Evolutionary conservation across 805 yeast species (phyloP).

Genomic region (Saccharomycopsis fermentans): DNA sequence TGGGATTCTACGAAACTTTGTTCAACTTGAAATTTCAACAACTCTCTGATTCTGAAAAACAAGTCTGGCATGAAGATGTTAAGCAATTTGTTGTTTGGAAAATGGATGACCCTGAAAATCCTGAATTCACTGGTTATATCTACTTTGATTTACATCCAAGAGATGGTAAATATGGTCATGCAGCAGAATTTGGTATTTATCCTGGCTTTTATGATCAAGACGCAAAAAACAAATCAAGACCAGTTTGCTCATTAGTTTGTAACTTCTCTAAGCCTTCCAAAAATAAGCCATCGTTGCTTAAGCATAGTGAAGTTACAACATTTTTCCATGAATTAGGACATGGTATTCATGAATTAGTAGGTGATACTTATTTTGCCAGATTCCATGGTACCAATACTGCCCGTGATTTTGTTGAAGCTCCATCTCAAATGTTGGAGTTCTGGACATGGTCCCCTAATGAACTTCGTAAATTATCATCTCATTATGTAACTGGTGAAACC

Average conservation of each 20-base stretch:
- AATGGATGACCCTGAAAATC: conserved; percentile 35
- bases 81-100: conserved; percentile 65
- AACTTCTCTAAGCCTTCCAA: conserved; percentile 62
- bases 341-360: conserved; percentile 72
- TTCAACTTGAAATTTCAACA: conserved; percentile 60
- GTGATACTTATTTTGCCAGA: conserved; percentile 51
- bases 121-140: conserved; percentile 66
- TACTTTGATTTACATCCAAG: conserved; percentile 79
- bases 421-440: conserved; percentile 80
- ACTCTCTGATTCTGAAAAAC: conserved; percentile 29
- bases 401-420: conserved; percentile 86
- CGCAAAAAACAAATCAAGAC: conserved; percentile 41
- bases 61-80: conserved; percentile 73
- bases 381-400: conserved; percentile 73
- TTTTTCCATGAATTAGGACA: conserved; percentile 89
- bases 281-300: conserved; percentile 14
- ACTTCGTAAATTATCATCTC: conserved; percentile 50
- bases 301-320: conserved; percentile 64
- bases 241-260: conserved; percentile 73
- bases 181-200: conserved; percentile 66
- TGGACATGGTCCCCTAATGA: conserved; percentile 74
- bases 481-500: conserved; percentile 50
- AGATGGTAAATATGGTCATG: conserved; percentile 81
- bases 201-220: conserved; percentile 43
- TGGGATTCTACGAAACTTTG: conserved; percentile 56